Conservation (phyloP, 2,329 filamentous ascomycete genomes). For the Ceratocystis lukuohia region DNA sequence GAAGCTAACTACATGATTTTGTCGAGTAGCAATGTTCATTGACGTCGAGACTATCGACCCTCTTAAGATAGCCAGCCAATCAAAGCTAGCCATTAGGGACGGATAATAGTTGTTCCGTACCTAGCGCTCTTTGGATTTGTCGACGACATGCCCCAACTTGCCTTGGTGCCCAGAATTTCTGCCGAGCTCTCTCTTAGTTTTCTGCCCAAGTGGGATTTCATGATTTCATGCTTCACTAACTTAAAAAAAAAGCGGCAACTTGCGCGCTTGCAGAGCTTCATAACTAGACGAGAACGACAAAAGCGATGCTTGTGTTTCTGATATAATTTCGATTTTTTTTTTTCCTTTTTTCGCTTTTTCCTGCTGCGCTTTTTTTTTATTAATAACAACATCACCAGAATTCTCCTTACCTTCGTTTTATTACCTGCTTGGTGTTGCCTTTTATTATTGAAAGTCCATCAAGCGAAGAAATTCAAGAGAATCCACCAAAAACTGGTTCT, state of each 20-base stretch:
- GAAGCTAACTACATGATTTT: background rate
- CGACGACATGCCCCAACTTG: constrained; percentile 26
- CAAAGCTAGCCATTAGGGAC: constrained; percentile 19
- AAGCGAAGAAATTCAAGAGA: background rate
- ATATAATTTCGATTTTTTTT: background rate
- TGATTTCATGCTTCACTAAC: background rate
- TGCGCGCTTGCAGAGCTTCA: constrained; percentile 1
- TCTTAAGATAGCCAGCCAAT: background rate
- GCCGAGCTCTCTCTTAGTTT: background rate
- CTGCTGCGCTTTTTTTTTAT: background rate
- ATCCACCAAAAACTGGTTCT: background rate
- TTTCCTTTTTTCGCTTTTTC: background rate
- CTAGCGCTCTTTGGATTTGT: constrained; percentile 29
- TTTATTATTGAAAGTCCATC: background rate
- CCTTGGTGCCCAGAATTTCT: background rate
- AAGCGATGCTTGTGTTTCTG: background rate
- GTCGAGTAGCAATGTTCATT: background rate
- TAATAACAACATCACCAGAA: background rate
- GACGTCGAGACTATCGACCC: background rate
- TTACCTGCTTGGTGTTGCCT: background rate
- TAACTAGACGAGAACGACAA: background rate
- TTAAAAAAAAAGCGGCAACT: background rate
- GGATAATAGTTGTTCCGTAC: constrained; percentile 23
- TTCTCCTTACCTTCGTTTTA: background rate
- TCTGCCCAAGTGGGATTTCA: background rate